phyloP scores from a whole-genome alignment of 148 eudicot genomes.

The Nepenthes gracilis region DNA sequence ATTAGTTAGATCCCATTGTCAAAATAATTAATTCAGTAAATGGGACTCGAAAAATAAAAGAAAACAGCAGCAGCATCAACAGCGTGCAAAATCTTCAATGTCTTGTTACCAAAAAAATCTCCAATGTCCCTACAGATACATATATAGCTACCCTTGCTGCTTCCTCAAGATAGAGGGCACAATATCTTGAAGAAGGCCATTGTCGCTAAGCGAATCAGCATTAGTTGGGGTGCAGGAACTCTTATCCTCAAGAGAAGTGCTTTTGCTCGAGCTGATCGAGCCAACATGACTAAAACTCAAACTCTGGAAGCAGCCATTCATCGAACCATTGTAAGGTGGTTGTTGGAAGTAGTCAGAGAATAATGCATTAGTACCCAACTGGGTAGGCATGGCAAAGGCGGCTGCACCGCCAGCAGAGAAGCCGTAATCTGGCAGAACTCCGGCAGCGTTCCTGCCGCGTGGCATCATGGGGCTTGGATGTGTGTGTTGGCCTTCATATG shows the following conservation, averaged over 20 bases:
- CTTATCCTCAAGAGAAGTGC: background rate
- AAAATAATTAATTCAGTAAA: too few relatives aligned
- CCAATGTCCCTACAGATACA: too few relatives aligned
- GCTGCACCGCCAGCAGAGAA: background rate
- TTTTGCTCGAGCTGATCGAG: background rate
- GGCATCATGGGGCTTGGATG: slow-evolving; percentile 55
- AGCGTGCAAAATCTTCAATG: too few relatives aligned
- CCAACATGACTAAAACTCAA: background rate
- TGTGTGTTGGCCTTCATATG: slow-evolving; percentile 85
- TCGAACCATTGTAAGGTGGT: background rate
- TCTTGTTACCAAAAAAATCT: too few relatives aligned
- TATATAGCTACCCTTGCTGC: slow-evolving; percentile 1
- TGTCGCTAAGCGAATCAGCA: slow-evolving; percentile 1
- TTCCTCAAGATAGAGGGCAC: slow-evolving; percentile 12
- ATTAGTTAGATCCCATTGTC: too few relatives aligned
- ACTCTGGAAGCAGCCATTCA: background rate
- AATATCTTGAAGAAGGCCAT: slow-evolving; percentile 45
- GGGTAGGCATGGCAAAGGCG: background rate
- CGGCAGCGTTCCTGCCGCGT: slow-evolving; percentile 12
- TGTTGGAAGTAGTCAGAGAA: background rate
- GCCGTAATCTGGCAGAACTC: background rate
- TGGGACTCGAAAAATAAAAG: too few relatives aligned
- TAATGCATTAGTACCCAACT: background rate
- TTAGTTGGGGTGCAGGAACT: background rate
- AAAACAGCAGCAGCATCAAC: too few relatives aligned